phyloP scores from a whole-genome alignment of 768 basidiomycete species.

The Lentinula sp. region DNA sequence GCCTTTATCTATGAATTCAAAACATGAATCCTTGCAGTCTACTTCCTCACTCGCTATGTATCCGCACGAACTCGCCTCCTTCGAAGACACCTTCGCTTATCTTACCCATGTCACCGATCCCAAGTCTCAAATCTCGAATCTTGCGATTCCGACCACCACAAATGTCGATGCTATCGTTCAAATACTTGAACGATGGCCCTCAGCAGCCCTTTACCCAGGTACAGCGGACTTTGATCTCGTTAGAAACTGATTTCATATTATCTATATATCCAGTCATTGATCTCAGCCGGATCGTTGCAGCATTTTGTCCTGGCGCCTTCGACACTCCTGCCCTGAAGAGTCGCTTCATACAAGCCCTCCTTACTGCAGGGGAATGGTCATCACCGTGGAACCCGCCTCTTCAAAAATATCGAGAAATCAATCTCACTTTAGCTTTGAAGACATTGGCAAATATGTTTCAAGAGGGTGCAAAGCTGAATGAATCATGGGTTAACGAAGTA shows the following conservation, averaged over 20 bases:
- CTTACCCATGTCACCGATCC: slow-evolving; percentile 44
- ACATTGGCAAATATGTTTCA: slow-evolving; percentile 77
- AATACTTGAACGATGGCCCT: slow-evolving; percentile 71
- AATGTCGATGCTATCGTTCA: slow-evolving; percentile 61
- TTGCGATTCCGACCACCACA: slow-evolving; percentile 21
- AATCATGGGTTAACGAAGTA: slow-evolving; percentile 49
- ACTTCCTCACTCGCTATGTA: slow-evolving; percentile 67
- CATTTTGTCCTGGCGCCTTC: slow-evolving; percentile 52
- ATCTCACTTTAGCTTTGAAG: slow-evolving; percentile 73
- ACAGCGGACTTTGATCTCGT: slow-evolving; percentile 9
- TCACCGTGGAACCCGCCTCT: slow-evolving; percentile 48
- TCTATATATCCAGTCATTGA: slow-evolving; percentile 61
- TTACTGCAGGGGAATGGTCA: slow-evolving; percentile 65
- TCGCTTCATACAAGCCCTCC: slow-evolving; percentile 53
- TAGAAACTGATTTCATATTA: neutral
- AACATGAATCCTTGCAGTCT: slow-evolving; percentile 37
- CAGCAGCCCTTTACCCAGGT: slow-evolving; percentile 69
- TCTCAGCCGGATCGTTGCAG: slow-evolving; percentile 69
- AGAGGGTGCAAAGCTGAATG: slow-evolving; percentile 38
- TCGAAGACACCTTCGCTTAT: slow-evolving; percentile 61
- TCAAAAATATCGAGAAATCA: slow-evolving; percentile 75
- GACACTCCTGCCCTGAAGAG: slow-evolving; percentile 36
- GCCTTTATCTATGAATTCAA: neutral
- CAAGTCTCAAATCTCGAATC: slow-evolving; percentile 13
- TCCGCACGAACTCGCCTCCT: slow-evolving; percentile 47